Evolutionary conservation across 805 yeast genomes (phyloP), one percentile per base, ranked within the genome.

Genomic region (Monosporozyma siamensis): DNA sequence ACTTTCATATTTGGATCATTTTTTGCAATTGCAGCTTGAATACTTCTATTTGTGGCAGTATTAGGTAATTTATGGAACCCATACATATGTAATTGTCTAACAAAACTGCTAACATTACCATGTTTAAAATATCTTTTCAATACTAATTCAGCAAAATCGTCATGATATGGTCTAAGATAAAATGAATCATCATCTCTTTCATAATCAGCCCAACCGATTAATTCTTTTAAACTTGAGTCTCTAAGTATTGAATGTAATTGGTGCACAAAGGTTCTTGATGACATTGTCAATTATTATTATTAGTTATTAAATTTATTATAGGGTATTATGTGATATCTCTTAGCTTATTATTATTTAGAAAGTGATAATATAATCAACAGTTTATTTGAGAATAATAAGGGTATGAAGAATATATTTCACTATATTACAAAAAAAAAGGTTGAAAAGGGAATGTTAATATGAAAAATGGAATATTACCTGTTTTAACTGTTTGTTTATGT

Each of bases 1-100:
- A 32, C 11, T 32, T 32, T 32, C 8, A 18, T 10, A 32, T 44
- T 42, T 14, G 35, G 14, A 11, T 17, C 14, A 32, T 32, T 32
- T 12, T 32, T 32, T 5, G 23, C 23, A 3, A 32, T 11, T 17
- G 23, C 35, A 23, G 30, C 18, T n/a, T 22, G 18, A n/a, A 24
- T 7, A 22, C 18, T 34, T 24, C 23, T 31, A 25, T 38, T 14
- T 10, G 26, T 23, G 9, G 34, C 24, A n/a, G 27, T 22, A 8
- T 35, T 35, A 14, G 52, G 37, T 66, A 74, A 80, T 65, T 89
- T 88, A 63, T 89, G 96, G 67, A 89, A 88, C 1, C 96, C 96
- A 60, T 88, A 88, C 97, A 89, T 90, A 67, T 90, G 95, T 37
- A 89, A 68, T 64, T 90, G 97, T 38, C 97, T 76, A 27, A 90